Percentiles rank a stretch among this genome's conserved stretches.
Conservation (phyloP, 2,329 filamentous ascomycete genomes). For the Fusarium begoniae region DNA sequence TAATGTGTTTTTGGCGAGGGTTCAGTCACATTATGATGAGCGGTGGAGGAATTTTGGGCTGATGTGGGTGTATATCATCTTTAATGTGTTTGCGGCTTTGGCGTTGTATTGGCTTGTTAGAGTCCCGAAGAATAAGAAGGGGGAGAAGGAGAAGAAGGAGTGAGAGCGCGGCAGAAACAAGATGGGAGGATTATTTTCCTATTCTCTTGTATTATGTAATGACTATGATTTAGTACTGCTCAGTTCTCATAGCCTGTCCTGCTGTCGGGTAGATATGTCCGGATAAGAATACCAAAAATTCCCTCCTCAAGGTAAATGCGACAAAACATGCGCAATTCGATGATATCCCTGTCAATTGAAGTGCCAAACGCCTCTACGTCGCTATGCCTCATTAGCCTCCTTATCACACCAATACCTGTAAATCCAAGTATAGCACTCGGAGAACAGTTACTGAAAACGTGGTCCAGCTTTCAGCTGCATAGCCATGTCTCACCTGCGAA, state of each 20-base stretch:
- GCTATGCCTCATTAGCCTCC: background rate
- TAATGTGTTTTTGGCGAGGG: constrained; percentile 59
- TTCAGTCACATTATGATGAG: constrained; percentile 63
- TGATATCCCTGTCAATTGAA: rapidly evolving
- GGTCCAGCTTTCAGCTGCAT: background rate
- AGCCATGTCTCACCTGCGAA: background rate
- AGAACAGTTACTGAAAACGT: background rate
- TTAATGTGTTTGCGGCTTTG: constrained; percentile 66
- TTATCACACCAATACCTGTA: too few relatives aligned
- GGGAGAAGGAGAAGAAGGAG: constrained; percentile 10
- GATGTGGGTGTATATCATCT: constrained; percentile 66
- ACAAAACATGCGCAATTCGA: background rate
- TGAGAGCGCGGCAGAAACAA: background rate
- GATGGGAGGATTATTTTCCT: rapidly evolving
- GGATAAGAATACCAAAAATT: background rate
- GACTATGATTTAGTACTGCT: background rate
- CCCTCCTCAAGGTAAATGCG: background rate
- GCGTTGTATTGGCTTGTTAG: constrained; percentile 64
- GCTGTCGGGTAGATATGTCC: background rate
- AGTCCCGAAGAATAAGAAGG: constrained; percentile 55
- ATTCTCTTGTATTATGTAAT: background rate
- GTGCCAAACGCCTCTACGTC: background rate
- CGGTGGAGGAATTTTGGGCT: constrained; percentile 76
- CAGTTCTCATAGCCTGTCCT: background rate
- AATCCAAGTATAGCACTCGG: background rate